Base-by-base conservation (phyloP, 257 asterid species). In the Solanum arcanum region DNA sequence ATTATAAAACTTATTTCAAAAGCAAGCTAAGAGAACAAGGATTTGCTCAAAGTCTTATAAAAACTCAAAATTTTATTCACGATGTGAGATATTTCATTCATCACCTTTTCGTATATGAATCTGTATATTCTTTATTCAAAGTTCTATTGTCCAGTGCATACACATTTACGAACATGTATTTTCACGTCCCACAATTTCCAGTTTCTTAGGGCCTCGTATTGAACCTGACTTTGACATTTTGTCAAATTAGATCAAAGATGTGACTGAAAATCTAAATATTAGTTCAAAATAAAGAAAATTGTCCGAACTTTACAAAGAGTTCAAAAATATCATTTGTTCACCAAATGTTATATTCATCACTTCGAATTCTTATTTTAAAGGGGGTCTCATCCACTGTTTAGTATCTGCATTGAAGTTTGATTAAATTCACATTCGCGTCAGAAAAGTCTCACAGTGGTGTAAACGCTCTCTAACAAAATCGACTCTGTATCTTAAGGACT, bases 21-120 rank as follows among this genome's bases (percentile, higher is more conserved):
- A 62, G 1, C 31, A 4, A n/a, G 31, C 8, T n/a, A 2, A n/a
- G 13, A 59, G 27, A 4, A 21, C 1, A 5, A 56, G 12, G 64
- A 56, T 59, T 20, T 20, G 5, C 1, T 3, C 25, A 21, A 59
- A 5, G 3, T 23, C 1, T 62, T 62, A n/a, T 5, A 62, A n/a
- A 2, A n/a, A 7, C 15, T n/a, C 0, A n/a, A 0, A 62, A n/a
- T 62, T n/a, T n/a, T 23, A 11, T n/a, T 62, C 31, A 1, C 16
- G 3, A 62, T 5, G 31, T 62, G 8, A 11, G 31, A 62, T 11
- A n/a, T 62, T 62, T n/a, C 13, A 21, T 21, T 59, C 68, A 59
- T 56, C 66, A 7, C 25, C 3, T 8, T 23, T 52, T 52, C 62
- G 6, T 56, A 56, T 42, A 42, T 42, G 47, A 11, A 42, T 42